Evolutionary conservation across 225 moss, liverwort and hornwort species (phyloP), one percentile per base, ranked within the genome.

Genomic region (Lunularia cruciata): DNA sequence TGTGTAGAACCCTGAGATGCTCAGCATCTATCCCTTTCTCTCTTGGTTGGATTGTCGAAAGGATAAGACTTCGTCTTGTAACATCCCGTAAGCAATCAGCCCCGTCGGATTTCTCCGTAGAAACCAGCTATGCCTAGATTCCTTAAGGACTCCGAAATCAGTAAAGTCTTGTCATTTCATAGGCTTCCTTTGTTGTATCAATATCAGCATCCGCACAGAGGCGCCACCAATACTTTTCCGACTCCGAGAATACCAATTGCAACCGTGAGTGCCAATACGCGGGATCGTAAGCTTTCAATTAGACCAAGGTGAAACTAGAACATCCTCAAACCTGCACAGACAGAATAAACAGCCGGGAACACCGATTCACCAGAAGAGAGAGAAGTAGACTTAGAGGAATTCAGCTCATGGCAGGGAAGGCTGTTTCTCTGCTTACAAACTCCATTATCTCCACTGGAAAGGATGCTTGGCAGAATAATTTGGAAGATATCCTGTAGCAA

Each of bases 311-410:
- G 28, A 37, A 36, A 35, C 36, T n/a, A 34, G 59, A 25, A 54
- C 27, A 23, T 26, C 3, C 8, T 12, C 60, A 5, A n/a, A 39
- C 16, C 34, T 40, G 38, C 8, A 60, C 37, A 60, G 8, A 36
- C n/a, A 12, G 22, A 38, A 60, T 59, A 34, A 37, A 39, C 20
- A 60, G 37, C 37, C 13, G 60, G 40, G 19, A 22, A 36, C 20
- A 22, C 37, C 37, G 60, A 60, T 60, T n/a, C n/a, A 10, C 12
- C 60, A 12, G 26, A 26, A 22, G 61, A 26, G 42, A 14, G 39
- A 61, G n/a, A 40, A 39, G n/a, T 25, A 61, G 60, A 60, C 36
- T 36, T 60, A 38, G 60, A n/a, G 20, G 1, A 60, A 61, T 61
- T 61, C 26, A 23, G 23, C 20, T 39, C 61, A 40, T 40, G 25